phyloP scores from a whole-genome alignment of 1,284 basidiomycete genomes.

The Uromyces viciae-fabae region DNA sequence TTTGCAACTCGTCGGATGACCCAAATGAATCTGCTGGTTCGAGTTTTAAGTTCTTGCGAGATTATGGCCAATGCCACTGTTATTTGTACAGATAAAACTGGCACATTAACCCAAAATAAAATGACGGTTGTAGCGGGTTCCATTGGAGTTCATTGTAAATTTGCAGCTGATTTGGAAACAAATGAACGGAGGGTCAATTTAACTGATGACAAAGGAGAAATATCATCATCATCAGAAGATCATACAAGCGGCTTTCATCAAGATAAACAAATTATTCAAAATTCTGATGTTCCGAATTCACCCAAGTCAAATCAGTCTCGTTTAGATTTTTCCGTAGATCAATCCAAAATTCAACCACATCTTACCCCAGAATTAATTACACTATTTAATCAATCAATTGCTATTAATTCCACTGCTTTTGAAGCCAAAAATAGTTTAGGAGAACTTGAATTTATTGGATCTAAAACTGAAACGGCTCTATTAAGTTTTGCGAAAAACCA shows the following conservation, averaged over 20 bases:
- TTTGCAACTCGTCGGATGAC: conserved; percentile 49
- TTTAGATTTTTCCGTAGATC: conserved; percentile 46
- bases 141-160: conserved; percentile 74
- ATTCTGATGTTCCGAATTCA: background rate
- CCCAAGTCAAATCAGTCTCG: conserved; percentile 11
- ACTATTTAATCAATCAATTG: conserved; percentile 46
- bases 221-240: background rate
- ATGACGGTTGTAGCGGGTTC: conserved; percentile 48
- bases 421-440: conserved; percentile 27
- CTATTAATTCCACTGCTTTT: conserved; percentile 48
- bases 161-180: conserved; percentile 72
- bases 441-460: conserved; percentile 52
- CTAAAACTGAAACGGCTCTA: conserved; percentile 56
- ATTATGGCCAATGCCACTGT: conserved; percentile 49
- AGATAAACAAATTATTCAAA: conserved; percentile 5
- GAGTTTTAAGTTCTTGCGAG: conserved; percentile 48
- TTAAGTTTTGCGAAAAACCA: conserved; percentile 73
- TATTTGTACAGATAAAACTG: conserved; percentile 48
- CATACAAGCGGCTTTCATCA: background rate
- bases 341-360: conserved; percentile 4
- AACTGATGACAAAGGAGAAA: conserved; percentile 67
- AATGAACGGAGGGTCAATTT: conserved; percentile 66
- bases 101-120: conserved; percentile 47
- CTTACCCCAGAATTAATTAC: conserved; percentile 15
- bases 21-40: conserved; percentile 46